Percentiles rank a stretch among this genome's conserved stretches.
Evolutionary conservation across 1,284 basidiomycete species (phyloP).

Genomic region (Marasmius sp.): DNA sequence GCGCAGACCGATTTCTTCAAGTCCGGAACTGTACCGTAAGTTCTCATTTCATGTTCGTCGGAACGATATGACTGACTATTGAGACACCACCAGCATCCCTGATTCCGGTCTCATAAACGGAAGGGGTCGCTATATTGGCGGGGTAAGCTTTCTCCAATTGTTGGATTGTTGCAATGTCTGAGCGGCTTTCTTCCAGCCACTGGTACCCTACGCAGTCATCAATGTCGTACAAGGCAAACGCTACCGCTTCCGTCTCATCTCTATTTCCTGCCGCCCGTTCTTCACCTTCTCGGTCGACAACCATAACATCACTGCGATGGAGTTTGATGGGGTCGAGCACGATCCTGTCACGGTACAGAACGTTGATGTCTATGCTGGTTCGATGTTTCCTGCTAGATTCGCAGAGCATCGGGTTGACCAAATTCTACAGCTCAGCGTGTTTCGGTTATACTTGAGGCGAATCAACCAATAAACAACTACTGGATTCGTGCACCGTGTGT

Average conservation of each 20-base stretch:
- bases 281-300: constrained; percentile 17
- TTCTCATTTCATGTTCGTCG: neutral
- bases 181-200: neutral
- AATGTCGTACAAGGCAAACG: constrained; percentile 25
- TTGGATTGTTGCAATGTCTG: neutral
- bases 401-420: neutral
- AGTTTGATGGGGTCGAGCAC: constrained; percentile 30
- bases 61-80: neutral
- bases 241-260: constrained; percentile 27
- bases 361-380: neutral
- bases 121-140: constrained; percentile 27
- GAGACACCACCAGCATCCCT: constrained; percentile 11
- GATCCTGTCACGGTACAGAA: constrained; percentile 28
- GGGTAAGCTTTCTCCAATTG: constrained; percentile 1
- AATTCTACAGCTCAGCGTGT: constrained; percentile 29
- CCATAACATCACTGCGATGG: constrained; percentile 35
- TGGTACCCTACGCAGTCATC: constrained; percentile 24
- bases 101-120: constrained; percentile 31
- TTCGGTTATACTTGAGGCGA: constrained; percentile 34
- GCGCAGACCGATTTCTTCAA: constrained; percentile 39
- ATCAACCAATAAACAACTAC: constrained; percentile 38
- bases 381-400: neutral
- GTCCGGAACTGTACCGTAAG: constrained; percentile 30
- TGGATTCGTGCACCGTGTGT: constrained; percentile 36
- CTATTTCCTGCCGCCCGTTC: neutral